Evolutionary conservation across 2,329 filamentous ascomycete genomes (phyloP).

Genomic region (Bipolaris gigantea): DNA sequence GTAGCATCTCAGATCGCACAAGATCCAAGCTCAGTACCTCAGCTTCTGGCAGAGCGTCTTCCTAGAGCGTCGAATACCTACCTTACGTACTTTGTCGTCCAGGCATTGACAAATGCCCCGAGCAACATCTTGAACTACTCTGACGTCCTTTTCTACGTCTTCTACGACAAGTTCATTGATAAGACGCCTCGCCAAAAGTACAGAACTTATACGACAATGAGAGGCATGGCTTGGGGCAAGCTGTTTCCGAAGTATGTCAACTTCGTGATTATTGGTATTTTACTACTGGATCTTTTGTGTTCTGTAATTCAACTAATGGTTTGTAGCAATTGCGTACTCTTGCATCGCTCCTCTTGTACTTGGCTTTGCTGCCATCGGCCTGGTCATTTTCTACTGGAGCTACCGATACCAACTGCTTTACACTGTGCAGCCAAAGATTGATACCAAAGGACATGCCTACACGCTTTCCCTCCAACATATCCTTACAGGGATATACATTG

Average conservation of each 20-base stretch:
- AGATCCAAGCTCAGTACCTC: slow-evolving; percentile 63
- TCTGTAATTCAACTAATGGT: slow-evolving; percentile 10
- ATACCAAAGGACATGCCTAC: slow-evolving; percentile 87
- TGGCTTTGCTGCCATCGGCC: slow-evolving; percentile 76
- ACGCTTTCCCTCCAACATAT: slow-evolving; percentile 86
- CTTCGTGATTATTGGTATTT: slow-evolving; percentile 46
- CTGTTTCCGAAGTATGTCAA: slow-evolving; percentile 47
- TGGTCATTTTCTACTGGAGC: slow-evolving; percentile 80
- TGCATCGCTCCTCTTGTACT: slow-evolving; percentile 85
- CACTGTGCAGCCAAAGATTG: slow-evolving; percentile 77
- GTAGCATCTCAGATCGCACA: slow-evolving; percentile 65
- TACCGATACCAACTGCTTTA: slow-evolving; percentile 92
- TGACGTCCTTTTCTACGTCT: slow-evolving; percentile 72
- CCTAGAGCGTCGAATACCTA: slow-evolving; percentile 92
- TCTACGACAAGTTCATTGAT: slow-evolving; percentile 75
- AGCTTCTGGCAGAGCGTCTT: slow-evolving; percentile 70
- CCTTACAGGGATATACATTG: slow-evolving; percentile 79
- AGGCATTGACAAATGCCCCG: slow-evolving; percentile 79
- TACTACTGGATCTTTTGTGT: not conserved
- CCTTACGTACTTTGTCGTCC: slow-evolving; percentile 90
- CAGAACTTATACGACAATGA: slow-evolving; percentile 37
- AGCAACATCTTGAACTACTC: slow-evolving; percentile 72
- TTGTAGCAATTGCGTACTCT: slow-evolving; percentile 75
- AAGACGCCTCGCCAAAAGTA: slow-evolving; percentile 64
- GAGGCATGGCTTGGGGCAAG: slow-evolving; percentile 45